phyloP scores from a whole-genome alignment of 345 rosid species.

The Citrus unshiu region DNA sequence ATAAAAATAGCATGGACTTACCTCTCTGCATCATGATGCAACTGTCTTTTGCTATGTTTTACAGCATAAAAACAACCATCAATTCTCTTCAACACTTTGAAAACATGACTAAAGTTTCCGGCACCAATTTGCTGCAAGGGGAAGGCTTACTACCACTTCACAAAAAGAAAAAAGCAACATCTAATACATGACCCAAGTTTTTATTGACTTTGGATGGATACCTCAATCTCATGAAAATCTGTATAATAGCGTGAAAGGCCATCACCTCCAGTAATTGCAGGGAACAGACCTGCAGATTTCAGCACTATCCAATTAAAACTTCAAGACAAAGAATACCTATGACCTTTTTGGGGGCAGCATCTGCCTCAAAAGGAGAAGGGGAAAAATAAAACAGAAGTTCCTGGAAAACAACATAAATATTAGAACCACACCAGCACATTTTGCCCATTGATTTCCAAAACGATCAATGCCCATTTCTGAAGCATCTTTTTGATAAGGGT shows the following conservation, averaged over 20 bases:
- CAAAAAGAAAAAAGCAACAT: background rate
- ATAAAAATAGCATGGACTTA: conserved; percentile 16
- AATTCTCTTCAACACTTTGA: conserved; percentile 87
- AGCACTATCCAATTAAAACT: conserved; percentile 3
- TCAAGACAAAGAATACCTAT: conserved; percentile 4
- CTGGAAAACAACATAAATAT: conserved; percentile 1
- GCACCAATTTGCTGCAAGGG: conserved; percentile 72
- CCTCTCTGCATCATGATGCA: conserved; percentile 82
- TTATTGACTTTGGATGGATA: conserved; percentile 11
- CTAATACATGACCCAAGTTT: background rate
- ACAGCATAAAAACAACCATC: conserved; percentile 98
- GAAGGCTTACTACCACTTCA: conserved; percentile 6
- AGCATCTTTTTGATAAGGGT: conserved; percentile 67
- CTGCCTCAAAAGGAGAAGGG: background rate
- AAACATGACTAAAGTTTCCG: conserved; percentile 87
- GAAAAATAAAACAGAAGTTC: background rate
- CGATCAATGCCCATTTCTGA: conserved; percentile 58
- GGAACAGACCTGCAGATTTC: conserved; percentile 55
- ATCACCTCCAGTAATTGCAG: conserved; percentile 57
- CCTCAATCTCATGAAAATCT: conserved; percentile 97
- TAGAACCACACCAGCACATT: conserved; percentile 66
- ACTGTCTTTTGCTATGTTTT: conserved; percentile 63
- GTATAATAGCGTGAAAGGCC: conserved; percentile 91
- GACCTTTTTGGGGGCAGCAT: background rate
- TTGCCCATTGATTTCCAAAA: conserved; percentile 75